Evolutionary conservation across 768 basidiomycete genomes (phyloP).

Genomic region (Trametes cinnabarina): DNA sequence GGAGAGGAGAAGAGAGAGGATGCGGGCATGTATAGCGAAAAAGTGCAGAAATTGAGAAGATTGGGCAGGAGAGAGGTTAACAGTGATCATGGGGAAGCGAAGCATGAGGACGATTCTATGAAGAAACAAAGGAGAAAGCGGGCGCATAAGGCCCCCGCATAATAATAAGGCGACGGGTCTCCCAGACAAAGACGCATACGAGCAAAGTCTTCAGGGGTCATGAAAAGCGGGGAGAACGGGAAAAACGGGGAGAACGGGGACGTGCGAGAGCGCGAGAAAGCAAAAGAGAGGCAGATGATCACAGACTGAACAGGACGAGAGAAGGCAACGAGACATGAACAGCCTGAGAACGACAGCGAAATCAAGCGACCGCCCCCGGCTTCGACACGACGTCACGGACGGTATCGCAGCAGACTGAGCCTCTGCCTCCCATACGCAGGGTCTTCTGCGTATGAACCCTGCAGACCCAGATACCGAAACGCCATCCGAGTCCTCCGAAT

Average conservation of each 20-base stretch:
- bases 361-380: neutral
- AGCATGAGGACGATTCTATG: neutral
- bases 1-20: neutral
- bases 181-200: no score
- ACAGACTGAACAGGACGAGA: no score
- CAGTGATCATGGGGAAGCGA: neutral
- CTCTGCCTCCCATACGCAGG: no score
- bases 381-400: no score
- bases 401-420: no score
- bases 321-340: neutral
- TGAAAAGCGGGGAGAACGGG: neutral
- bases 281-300: no score
- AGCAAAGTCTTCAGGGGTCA: no score
- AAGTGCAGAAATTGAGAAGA: neutral
- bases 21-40: neutral
- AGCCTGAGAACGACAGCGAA: no score
- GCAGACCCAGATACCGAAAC: neutral
- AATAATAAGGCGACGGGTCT: slow-evolving; percentile 8
- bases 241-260: neutral
- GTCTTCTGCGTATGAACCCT: no score
- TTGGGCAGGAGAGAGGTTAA: neutral
- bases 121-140: slow-evolving; percentile 6
- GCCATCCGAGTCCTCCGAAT: neutral
- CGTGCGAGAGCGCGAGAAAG: neutral
- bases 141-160: slow-evolving; percentile 6